Conservation (phyloP, 768 basidiomycete genomes). For the Phlebiopsis gigantea region DNA sequence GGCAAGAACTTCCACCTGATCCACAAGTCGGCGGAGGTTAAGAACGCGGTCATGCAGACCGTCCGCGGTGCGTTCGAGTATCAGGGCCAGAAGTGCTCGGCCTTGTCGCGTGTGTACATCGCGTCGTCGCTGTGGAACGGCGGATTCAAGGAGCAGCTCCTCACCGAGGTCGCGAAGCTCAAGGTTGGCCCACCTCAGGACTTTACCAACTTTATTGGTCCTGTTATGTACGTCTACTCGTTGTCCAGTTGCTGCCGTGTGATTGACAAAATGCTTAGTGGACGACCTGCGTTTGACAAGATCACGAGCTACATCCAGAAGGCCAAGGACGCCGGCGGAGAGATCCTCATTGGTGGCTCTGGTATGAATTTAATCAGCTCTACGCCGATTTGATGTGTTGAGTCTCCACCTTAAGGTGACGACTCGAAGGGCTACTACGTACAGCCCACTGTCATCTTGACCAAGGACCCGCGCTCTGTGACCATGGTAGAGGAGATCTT, state of each 20-base stretch:
- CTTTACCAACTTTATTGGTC: conserved; percentile 87
- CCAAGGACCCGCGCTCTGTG: conserved; percentile 81
- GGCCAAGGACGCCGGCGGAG: conserved; percentile 85
- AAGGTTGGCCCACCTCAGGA: conserved; percentile 74
- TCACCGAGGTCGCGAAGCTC: conserved; percentile 76
- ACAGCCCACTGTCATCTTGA: conserved; percentile 91
- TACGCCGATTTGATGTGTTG: neutral
- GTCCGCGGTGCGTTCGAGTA: conserved; percentile 94
- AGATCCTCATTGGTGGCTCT: conserved; percentile 81
- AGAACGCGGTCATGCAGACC: conserved; percentile 85
- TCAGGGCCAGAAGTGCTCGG: conserved; percentile 98
- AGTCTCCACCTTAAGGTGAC: conserved; percentile 52
- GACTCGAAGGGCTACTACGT: conserved; percentile 92
- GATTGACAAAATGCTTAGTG: conserved; percentile 37
- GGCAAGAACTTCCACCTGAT: conserved; percentile 99
- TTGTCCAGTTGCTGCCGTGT: too few species aligned
- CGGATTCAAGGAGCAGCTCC: conserved; percentile 80
- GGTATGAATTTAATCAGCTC: conserved; percentile 35
- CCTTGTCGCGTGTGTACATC: conserved; percentile 87
- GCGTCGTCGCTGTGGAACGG: conserved; percentile 78
- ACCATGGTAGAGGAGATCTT: conserved; percentile 97
- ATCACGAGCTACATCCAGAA: conserved; percentile 77
- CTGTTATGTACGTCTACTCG: conserved; percentile 75
- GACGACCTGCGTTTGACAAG: conserved; percentile 84
- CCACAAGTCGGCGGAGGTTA: conserved; percentile 81